A percentile compares a stretch with the other conserved stretches of the same genome.
Conservation (phyloP, 768 basidiomycete genomes). For the Stropharia rugosoannulata region DNA sequence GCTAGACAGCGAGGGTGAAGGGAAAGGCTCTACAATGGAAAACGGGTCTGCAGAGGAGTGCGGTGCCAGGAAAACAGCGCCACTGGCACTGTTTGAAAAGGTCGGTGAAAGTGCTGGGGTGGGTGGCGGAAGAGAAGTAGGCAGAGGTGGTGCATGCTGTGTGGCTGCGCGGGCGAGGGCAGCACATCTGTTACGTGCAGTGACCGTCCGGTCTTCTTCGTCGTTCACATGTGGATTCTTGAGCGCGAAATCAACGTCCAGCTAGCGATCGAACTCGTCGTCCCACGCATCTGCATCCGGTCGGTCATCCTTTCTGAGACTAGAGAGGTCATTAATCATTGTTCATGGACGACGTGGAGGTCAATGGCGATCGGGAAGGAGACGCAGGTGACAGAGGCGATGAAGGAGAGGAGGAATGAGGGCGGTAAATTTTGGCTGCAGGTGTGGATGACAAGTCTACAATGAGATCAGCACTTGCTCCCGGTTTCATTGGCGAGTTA, state of each 20-base stretch:
- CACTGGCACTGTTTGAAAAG: too few species aligned
- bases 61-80: not conserved
- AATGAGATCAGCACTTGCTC: not conserved
- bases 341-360: not conserved
- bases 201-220: slow-evolving; percentile 75
- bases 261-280: slow-evolving; percentile 46
- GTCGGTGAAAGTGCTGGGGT: too few species aligned
- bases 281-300: slow-evolving; percentile 53
- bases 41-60: not conserved
- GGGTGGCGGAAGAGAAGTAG: slow-evolving; percentile 25
- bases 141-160: slow-evolving; percentile 35
- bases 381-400: not conserved
- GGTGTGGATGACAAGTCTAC: too few species aligned
- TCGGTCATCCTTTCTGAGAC: too few species aligned
- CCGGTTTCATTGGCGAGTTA: slow-evolving; percentile 37
- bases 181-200: slow-evolving; percentile 51
- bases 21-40: too few species aligned
- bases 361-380: not conserved
- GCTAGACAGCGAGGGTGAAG: not conserved
- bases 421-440: too few species aligned
- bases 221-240: slow-evolving; percentile 14
- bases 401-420: not conserved
- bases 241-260: slow-evolving; percentile 52
- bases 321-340: too few species aligned
- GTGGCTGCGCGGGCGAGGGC: slow-evolving; percentile 32